phyloP scores from a whole-genome alignment of 305 asterid species.

The Andrographis paniculata region DNA sequence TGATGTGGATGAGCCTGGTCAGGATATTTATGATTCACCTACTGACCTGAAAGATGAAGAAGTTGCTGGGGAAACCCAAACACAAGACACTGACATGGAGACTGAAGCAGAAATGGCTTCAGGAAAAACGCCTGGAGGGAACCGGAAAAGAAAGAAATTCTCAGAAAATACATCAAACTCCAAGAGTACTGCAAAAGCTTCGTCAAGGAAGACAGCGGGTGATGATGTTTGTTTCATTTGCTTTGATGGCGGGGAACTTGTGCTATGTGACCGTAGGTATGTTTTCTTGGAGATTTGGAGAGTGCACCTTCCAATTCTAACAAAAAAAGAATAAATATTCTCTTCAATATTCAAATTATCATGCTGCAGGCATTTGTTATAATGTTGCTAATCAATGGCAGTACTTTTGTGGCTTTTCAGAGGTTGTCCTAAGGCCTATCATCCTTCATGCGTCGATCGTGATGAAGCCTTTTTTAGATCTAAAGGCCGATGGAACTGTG shows the following conservation, averaged over 20 bases:
- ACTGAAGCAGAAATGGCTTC: slow-evolving; percentile 67
- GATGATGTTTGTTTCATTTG: slow-evolving; percentile 98
- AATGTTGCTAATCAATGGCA: slow-evolving; percentile 3
- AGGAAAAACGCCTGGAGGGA: slow-evolving; percentile 50
- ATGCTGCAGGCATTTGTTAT: slow-evolving; percentile 8
- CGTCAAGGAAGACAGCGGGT: slow-evolving; percentile 46
- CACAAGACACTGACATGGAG: slow-evolving; percentile 68
- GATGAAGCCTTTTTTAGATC: slow-evolving; percentile 90
- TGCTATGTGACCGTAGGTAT: slow-evolving; percentile 89
- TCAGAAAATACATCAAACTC: slow-evolving; percentile 37
- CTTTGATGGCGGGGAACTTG: slow-evolving; percentile 98
- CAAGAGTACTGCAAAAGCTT: slow-evolving; percentile 38
- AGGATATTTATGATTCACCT: slow-evolving; percentile 40
- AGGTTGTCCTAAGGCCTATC: slow-evolving; percentile 97
- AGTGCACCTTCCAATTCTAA: too few species aligned
- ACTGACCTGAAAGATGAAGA: slow-evolving; percentile 47
- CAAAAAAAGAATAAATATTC: too few species aligned
- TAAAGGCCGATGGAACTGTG: slow-evolving; percentile 97
- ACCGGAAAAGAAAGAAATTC: slow-evolving; percentile 62
- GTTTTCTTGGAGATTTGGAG: slow-evolving; percentile 15
- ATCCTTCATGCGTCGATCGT: slow-evolving; percentile 86
- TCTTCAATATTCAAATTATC: slow-evolving; percentile 4
- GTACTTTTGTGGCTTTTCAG: slow-evolving; percentile 35
- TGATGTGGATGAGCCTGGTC: slow-evolving; percentile 40
- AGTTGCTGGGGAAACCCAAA: slow-evolving; percentile 56